A percentile compares a stretch with the other conserved stretches of the same genome.
Evolutionary conservation across 805 yeast species (phyloP).

Genomic region (Hanseniaspora lachancei): DNA sequence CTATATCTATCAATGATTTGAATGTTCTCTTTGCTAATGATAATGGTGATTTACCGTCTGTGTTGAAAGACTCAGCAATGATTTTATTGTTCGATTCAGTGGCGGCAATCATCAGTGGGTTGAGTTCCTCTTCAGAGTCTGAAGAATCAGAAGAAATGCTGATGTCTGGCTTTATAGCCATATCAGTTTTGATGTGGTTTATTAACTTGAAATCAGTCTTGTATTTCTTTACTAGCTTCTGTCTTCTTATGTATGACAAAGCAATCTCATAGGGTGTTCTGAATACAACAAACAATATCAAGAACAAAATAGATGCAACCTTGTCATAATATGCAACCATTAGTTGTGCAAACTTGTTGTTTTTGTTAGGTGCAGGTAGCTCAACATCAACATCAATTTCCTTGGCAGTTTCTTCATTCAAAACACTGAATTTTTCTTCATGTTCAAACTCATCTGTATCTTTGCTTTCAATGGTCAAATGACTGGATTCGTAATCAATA

Average conservation of each 20-base stretch:
- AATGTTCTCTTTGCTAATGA: slow-evolving; percentile 10
- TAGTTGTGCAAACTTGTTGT: not conserved
- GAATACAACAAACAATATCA: not conserved
- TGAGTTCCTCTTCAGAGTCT: not conserved
- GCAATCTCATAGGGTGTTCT: slow-evolving; percentile 6
- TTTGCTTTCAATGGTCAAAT: not conserved
- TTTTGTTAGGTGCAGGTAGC: not conserved
- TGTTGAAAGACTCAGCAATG: slow-evolving; percentile 3
- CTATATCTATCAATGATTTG: slow-evolving; percentile 17
- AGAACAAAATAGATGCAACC: not conserved
- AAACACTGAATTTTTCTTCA: not conserved
- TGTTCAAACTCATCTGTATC: not conserved
- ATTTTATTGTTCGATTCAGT: slow-evolving; percentile 7
- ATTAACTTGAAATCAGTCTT: slow-evolving; percentile 3
- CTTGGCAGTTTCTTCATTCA: not conserved
- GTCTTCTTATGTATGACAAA: slow-evolving; percentile 4
- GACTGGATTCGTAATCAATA: slow-evolving; percentile 11
- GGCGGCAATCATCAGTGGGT: not conserved
- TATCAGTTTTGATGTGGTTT: slow-evolving; percentile 1
- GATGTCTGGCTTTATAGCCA: not conserved
- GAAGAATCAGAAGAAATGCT: not conserved
- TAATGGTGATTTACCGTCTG: not conserved
- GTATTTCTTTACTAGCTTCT: not conserved
- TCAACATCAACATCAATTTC: slow-evolving; percentile 4
- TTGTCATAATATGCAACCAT: not conserved